Evolutionary conservation across 2,329 filamentous ascomycete species (phyloP).

Genomic region (Aureobasidium mangrovei): DNA sequence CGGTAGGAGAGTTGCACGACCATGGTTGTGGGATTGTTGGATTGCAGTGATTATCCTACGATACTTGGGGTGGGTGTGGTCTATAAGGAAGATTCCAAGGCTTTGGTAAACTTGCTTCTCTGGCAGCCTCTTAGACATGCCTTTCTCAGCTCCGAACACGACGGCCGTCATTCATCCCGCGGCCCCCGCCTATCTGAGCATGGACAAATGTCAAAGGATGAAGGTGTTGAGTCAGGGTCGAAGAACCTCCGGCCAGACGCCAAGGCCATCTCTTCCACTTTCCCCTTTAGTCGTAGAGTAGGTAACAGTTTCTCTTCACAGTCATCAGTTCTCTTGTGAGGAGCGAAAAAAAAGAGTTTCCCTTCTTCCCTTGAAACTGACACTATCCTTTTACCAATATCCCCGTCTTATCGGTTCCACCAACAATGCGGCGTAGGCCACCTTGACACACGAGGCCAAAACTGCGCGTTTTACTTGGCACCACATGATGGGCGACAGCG

Average conservation of each 20-base stretch:
- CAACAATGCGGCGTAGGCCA: slow-evolving; percentile 4
- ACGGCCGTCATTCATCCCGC: neutral
- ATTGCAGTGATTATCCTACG: neutral
- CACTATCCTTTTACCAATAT: neutral
- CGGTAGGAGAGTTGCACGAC: slow-evolving; percentile 11
- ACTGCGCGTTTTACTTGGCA: neutral
- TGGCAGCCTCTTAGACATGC: neutral
- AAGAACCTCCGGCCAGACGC: neutral
- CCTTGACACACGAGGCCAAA: neutral
- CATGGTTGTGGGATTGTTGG: neutral
- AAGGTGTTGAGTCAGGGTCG: neutral
- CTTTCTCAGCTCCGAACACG: neutral
- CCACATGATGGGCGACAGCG: neutral
- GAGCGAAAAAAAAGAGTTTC: neutral
- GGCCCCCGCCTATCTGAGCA: neutral
- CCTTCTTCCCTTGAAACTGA: neutral
- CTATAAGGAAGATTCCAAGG: too few species aligned
- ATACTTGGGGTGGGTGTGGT: too few species aligned
- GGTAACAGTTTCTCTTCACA: neutral
- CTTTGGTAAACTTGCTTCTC: too few species aligned
- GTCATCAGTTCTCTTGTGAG: neutral
- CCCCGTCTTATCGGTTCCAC: neutral
- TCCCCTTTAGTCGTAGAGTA: neutral
- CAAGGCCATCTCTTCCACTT: slow-evolving; percentile 7
- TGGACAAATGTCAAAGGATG: too few species aligned